Conservation (phyloP, 805 yeast genomes). For the Dipodascus albidus region DNA sequence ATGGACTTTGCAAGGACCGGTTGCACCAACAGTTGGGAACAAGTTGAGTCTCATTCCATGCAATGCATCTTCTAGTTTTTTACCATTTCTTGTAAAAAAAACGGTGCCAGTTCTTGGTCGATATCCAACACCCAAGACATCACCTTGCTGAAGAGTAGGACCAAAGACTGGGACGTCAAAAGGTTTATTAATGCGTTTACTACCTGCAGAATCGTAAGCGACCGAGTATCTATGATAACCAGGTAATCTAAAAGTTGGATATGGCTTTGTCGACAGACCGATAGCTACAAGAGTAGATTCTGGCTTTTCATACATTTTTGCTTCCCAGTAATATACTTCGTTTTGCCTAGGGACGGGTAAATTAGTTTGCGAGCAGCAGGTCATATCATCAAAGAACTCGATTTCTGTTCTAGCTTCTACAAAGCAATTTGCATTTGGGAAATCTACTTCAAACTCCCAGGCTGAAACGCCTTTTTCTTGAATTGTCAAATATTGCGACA, state of each 20-base stretch:
- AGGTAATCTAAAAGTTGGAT: slow-evolving; percentile 87
- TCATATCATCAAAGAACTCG: slow-evolving; percentile 39
- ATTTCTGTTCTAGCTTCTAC: slow-evolving; percentile 56
- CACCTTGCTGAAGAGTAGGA: slow-evolving; percentile 58
- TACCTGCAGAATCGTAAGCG: slow-evolving; percentile 81
- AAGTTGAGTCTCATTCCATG: slow-evolving; percentile 61
- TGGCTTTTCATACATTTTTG: slow-evolving; percentile 65
- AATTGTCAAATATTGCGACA: slow-evolving; percentile 53
- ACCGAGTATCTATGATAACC: slow-evolving; percentile 81
- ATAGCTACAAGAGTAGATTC: slow-evolving; percentile 43
- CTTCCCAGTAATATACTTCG: slow-evolving; percentile 83
- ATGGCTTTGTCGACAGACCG: slow-evolving; percentile 79
- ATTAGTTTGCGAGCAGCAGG: slow-evolving; percentile 64
- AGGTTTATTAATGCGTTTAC: slow-evolving; percentile 70
- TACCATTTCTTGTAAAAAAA: slow-evolving; percentile 91
- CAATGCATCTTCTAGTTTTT: slow-evolving; percentile 70
- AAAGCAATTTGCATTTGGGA: slow-evolving; percentile 41
- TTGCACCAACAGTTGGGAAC: slow-evolving; percentile 86
- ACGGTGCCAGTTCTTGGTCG: slow-evolving; percentile 73
- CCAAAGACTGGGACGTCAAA: slow-evolving; percentile 37
- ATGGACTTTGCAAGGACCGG: slow-evolving; percentile 69
- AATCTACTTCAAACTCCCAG: slow-evolving; percentile 60
- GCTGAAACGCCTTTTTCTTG: slow-evolving; percentile 86
- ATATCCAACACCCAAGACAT: slow-evolving; percentile 88
- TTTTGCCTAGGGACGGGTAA: slow-evolving; percentile 74